Percentiles rank a stretch among this genome's conserved stretches.
Conservation (phyloP, 192 early-diverging fungal genomes). For the Entrophospora sp. region DNA sequence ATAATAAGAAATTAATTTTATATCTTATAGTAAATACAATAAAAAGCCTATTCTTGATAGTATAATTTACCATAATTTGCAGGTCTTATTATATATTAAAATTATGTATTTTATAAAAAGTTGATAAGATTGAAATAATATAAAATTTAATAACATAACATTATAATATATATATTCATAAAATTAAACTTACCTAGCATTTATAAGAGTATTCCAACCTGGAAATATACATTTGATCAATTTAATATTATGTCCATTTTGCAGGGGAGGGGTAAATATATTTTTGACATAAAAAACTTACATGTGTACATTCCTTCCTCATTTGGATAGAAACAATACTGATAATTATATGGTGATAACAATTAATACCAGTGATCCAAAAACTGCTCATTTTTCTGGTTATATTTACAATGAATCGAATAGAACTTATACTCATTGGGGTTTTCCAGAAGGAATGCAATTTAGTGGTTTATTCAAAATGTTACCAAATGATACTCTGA, state of each 20-base stretch:
- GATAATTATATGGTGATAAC: too few relatives aligned
- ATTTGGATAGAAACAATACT: conserved; percentile 55
- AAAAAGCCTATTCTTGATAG: background rate
- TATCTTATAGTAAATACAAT: background rate
- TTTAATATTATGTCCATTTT: too few relatives aligned
- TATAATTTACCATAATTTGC: conserved; percentile 31
- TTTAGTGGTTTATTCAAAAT: too few relatives aligned
- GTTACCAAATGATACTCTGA: too few relatives aligned
- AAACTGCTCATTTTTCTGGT: too few relatives aligned
- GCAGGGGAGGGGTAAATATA: background rate
- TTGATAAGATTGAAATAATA: background rate
- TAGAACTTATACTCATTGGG: too few relatives aligned
- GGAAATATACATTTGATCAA: conserved; percentile 27
- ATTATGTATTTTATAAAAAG: background rate
- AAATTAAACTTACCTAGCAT: conserved; percentile 66
- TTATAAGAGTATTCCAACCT: conserved; percentile 68
- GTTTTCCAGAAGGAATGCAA: too few relatives aligned
- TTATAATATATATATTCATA: background rate
- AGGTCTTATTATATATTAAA: conserved; percentile 23
- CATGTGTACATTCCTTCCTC: conserved; percentile 44
- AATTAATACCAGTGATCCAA: too few relatives aligned
- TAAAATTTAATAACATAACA: background rate
- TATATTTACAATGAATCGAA: too few relatives aligned
- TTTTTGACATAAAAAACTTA: conserved; percentile 17
- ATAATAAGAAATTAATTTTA: background rate